These are phyloP conservation scores for Rhizopus microsporus DNA, from an alignment of 371 early-diverging fungal genomes.

Conservation along the genomic window DNA sequence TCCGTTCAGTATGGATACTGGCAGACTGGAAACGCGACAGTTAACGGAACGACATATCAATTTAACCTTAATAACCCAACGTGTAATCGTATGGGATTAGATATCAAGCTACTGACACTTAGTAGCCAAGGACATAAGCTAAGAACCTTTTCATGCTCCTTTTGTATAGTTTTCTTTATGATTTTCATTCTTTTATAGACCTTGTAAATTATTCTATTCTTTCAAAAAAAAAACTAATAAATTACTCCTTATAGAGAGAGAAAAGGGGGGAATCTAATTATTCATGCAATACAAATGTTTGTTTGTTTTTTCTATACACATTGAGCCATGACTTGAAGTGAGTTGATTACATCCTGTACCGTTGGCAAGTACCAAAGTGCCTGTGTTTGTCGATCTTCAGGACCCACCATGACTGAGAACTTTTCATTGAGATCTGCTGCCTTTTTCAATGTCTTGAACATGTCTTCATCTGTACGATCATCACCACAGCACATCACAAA, in stretches of 20 bases:
- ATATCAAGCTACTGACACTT: slow-evolving; percentile 27
- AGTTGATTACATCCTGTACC: slow-evolving; percentile 53
- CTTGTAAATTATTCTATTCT: neutral
- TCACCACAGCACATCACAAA: slow-evolving; percentile 94
- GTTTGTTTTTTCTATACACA: neutral
- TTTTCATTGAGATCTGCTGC: slow-evolving; percentile 33
- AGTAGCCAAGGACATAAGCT: slow-evolving; percentile 7
- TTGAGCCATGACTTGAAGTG: slow-evolving; percentile 13
- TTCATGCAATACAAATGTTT: no score
- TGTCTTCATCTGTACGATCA: slow-evolving; percentile 94
- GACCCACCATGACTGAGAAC: slow-evolving; percentile 74
- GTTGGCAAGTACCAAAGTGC: slow-evolving; percentile 77
- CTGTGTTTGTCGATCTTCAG: slow-evolving; percentile 76
- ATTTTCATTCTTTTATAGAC: slow-evolving; percentile 3
- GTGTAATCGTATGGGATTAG: slow-evolving; percentile 42
- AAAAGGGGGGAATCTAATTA: no score
- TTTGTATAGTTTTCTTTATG: neutral
- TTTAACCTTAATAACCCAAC: slow-evolving; percentile 38
- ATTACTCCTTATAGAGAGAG: no score
- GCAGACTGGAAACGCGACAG: slow-evolving; percentile 25
- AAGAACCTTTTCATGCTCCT: neutral
- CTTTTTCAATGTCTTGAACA: slow-evolving; percentile 73
- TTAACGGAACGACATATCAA: slow-evolving; percentile 24
- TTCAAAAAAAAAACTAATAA: no score
- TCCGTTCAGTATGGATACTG: slow-evolving; percentile 49